These are phyloP conservation scores for Tetradesmus obliquus DNA, from an alignment of 139 green algal genomes.

Conservation along the genomic window DNA sequence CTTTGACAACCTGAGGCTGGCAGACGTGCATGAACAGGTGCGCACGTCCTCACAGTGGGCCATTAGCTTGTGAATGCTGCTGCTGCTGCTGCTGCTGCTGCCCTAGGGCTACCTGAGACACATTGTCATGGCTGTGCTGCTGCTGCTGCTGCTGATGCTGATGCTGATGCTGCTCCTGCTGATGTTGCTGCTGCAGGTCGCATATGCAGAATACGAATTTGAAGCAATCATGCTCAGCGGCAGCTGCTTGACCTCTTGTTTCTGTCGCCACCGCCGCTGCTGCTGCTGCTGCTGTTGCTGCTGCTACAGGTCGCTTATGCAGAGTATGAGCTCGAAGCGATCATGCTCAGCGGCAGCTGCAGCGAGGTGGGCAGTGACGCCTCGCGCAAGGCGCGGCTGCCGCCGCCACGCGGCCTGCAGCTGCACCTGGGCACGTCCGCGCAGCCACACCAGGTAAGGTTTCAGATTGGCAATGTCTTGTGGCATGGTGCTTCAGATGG, in stretches of 20 bases:
- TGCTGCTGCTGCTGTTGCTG: neutral
- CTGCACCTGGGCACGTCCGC: conserved; percentile 81
- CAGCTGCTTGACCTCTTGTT: neutral
- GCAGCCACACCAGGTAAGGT: conserved; percentile 56
- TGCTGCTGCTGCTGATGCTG: no score
- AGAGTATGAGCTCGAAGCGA: conserved; percentile 90
- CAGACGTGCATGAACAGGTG: conserved; percentile 67
- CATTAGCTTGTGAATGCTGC: neutral
- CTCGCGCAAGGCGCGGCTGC: conserved; percentile 3
- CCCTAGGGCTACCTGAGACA: no score
- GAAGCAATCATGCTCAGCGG: conserved; percentile 95
- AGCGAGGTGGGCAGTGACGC: conserved; percentile 60
- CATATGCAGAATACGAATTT: conserved; percentile 87
- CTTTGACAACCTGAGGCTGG: conserved; percentile 94
- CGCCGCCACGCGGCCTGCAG: conserved; percentile 91
- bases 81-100: neutral
- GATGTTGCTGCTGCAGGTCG: neutral
- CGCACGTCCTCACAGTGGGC: neutral
- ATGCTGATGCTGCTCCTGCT: no score
- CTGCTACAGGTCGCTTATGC: conserved; percentile 62
- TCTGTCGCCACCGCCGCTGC: no score
- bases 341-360: conserved; percentile 93
- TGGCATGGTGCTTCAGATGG: neutral
- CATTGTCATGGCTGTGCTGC: neutral
- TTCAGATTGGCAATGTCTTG: neutral